Evolutionary conservation across 148 eudicot species (phyloP).

Genomic region (Rhododendron henanense): DNA sequence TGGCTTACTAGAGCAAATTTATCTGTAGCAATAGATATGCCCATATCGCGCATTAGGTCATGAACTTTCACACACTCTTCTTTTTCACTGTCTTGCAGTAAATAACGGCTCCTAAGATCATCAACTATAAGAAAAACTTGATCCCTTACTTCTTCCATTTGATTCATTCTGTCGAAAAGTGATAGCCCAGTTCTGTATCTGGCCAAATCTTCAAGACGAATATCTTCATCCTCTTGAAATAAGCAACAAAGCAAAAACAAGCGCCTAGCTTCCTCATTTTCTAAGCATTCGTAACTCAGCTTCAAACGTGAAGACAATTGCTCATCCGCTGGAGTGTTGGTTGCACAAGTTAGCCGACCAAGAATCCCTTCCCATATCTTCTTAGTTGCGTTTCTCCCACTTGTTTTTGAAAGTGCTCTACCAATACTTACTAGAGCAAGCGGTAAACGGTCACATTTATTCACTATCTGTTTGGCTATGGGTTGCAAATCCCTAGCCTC

Average conservation of each 20-base stretch:
- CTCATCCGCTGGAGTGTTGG: background rate
- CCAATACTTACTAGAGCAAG: constrained; percentile 37
- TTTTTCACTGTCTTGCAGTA: too few species aligned
- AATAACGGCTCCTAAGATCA: too few species aligned
- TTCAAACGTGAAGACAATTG: background rate
- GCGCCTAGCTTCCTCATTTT: constrained; percentile 18
- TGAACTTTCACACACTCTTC: too few species aligned
- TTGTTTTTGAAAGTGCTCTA: constrained; percentile 24
- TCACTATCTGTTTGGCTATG: constrained; percentile 28
- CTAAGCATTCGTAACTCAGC: constrained; percentile 34
- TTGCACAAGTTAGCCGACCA: background rate
- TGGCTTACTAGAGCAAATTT: too few species aligned
- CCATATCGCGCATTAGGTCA: too few species aligned
- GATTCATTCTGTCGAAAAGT: constrained; percentile 20
- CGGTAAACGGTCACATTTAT: constrained; percentile 42
- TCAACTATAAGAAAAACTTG: background rate
- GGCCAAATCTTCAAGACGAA: constrained; percentile 29
- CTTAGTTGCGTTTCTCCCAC: background rate
- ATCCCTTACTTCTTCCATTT: constrained; percentile 27
- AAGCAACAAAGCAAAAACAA: constrained; percentile 34
- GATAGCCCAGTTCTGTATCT: constrained; percentile 31
- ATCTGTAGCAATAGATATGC: background rate
- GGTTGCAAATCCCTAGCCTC: constrained; percentile 17
- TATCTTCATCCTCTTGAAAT: constrained; percentile 37
- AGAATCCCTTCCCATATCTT: background rate